Conservation (phyloP, 495 filamentous ascomycete genomes). For the Pseudoneurospora amorphoporcata region DNA sequence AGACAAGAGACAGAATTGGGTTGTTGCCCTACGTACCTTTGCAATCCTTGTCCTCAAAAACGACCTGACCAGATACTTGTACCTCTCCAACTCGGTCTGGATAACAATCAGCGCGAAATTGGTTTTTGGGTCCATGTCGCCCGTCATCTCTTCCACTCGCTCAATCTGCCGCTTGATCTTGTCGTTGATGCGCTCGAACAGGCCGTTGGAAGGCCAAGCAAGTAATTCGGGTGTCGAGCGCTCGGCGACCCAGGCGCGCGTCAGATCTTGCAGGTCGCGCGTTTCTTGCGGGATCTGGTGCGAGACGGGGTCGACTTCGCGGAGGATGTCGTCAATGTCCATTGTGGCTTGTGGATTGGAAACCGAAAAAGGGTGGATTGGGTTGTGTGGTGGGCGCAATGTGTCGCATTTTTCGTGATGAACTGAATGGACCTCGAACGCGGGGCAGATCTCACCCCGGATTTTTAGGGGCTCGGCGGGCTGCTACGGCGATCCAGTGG, state of each 20-base stretch:
- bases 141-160: slow-evolving; percentile 65
- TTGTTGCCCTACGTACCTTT: slow-evolving; percentile 41
- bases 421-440: background rate
- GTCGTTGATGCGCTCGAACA: slow-evolving; percentile 65
- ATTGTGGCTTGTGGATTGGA: slow-evolving; percentile 28
- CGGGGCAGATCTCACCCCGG: background rate
- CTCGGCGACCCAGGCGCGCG: slow-evolving; percentile 87
- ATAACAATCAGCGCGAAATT: slow-evolving; percentile 91
- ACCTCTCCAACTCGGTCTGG: slow-evolving; percentile 91
- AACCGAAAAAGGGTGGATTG: background rate
- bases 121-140: slow-evolving; percentile 70
- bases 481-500: background rate
- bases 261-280: slow-evolving; percentile 77
- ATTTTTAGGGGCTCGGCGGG: background rate
- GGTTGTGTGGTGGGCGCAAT: background rate
- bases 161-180: slow-evolving; percentile 60
- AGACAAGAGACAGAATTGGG: slow-evolving; percentile 4
- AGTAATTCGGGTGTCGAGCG: slow-evolving; percentile 75
- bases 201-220: slow-evolving; percentile 36
- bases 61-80: slow-evolving; percentile 81
- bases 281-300: slow-evolving; percentile 47
- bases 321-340: slow-evolving; percentile 88
- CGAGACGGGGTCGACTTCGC: slow-evolving; percentile 57
- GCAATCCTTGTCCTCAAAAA: slow-evolving; percentile 74
- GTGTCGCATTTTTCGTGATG: background rate